Conservation (phyloP, 75 land plant genomes). For the Pinus tabuliformis region DNA sequence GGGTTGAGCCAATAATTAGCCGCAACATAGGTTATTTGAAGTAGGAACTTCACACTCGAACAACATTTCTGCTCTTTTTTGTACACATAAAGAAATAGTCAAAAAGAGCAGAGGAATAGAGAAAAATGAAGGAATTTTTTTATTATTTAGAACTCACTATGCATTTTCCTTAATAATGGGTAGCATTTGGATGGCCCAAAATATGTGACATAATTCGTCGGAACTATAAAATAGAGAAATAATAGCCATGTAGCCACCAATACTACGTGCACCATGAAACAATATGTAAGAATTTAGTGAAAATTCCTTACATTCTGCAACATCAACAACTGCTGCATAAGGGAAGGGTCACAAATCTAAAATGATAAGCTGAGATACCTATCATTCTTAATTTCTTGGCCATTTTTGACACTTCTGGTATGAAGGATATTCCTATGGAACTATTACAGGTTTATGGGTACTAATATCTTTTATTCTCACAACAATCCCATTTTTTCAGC, state of each 20-base stretch:
- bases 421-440: neutral
- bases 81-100: neutral
- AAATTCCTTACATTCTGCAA: no score
- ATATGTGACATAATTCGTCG: neutral
- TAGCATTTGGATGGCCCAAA: neutral
- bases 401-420: neutral
- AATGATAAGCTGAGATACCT: no score
- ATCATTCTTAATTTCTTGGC: neutral
- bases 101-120: neutral
- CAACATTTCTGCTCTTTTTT: neutral
- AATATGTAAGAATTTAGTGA: no score
- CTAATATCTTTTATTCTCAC: neutral
- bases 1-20: neutral
- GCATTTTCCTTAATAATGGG: neutral
- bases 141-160: neutral
- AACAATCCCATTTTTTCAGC: neutral
- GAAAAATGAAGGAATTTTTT: neutral
- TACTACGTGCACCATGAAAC: no score
- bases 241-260: no score
- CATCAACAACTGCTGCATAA: no score
- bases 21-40: neutral
- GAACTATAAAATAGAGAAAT: no score
- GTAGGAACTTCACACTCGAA: neutral
- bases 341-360: no score
- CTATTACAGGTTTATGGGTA: neutral